phyloP scores from a whole-genome alignment of 2,329 filamentous ascomycete species.

The Talaromyces sp. region DNA sequence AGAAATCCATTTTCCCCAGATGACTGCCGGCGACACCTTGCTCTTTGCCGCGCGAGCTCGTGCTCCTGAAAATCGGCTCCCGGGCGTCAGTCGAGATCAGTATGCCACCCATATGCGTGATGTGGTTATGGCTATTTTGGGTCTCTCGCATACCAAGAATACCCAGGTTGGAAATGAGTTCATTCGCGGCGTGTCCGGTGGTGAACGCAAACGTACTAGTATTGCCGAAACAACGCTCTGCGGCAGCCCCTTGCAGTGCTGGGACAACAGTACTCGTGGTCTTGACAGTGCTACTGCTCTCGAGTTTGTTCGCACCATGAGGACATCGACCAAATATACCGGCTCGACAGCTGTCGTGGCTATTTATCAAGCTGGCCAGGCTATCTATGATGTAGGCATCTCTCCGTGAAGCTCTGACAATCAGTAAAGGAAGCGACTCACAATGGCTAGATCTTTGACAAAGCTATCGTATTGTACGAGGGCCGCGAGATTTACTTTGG shows the following conservation, averaged over 20 bases:
- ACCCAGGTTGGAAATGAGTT: constrained; percentile 50
- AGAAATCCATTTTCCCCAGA: constrained; percentile 74
- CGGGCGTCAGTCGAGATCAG: constrained; percentile 37
- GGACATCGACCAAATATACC: constrained; percentile 46
- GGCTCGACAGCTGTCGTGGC: constrained; percentile 49
- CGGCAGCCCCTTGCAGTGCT: constrained; percentile 43
- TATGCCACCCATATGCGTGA: constrained; percentile 41
- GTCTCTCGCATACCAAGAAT: constrained; percentile 47
- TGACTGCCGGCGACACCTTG: constrained; percentile 73
- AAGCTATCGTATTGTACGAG: constrained; percentile 67
- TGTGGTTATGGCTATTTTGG: constrained; percentile 41
- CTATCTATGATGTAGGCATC: constrained; percentile 41
- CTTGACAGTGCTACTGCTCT: constrained; percentile 52
- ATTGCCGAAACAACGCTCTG: constrained; percentile 52
- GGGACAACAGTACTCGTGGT: constrained; percentile 47
- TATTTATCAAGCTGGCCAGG: constrained; percentile 50
- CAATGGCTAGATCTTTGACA: constrained; percentile 57
- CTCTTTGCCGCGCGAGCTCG: constrained; percentile 68
- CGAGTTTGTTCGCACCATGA: constrained; percentile 51
- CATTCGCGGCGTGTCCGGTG: constrained; percentile 57
- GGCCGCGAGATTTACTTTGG: constrained; percentile 76
- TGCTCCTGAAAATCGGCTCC: constrained; percentile 40
- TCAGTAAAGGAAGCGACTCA: background rate
- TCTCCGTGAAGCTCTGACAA: background rate
- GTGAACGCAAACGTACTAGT: constrained; percentile 56